A percentile compares a stretch with the other conserved stretches of the same genome.
phyloP scores from a whole-genome alignment of 441 rosid genomes.

The Erodium trifolium region DNA sequence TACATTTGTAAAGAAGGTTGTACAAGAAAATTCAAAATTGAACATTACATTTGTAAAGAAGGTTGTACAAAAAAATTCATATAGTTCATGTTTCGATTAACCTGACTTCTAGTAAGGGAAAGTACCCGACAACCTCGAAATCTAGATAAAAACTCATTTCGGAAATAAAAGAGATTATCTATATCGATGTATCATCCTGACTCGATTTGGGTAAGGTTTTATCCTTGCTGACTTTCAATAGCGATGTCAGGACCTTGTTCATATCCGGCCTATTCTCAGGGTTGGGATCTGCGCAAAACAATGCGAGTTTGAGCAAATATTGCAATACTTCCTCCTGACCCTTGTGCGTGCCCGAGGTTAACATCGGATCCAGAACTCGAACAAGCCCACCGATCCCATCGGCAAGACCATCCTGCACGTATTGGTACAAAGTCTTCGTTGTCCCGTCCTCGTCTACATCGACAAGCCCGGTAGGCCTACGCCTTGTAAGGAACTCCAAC shows the following conservation, averaged over 20 bases:
- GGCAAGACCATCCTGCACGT: constrained; percentile 41
- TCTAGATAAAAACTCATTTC: too few species aligned
- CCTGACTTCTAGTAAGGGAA: too few species aligned
- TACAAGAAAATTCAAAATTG: too few species aligned
- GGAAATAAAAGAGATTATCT: too few species aligned
- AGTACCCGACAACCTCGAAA: too few species aligned
- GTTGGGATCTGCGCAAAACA: constrained; percentile 46
- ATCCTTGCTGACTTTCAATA: constrained; percentile 32
- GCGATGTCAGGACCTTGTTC: constrained; percentile 47
- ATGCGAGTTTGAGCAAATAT: constrained; percentile 45
- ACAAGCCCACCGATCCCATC: constrained; percentile 34
- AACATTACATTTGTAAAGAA: too few species aligned
- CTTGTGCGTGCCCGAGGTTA: constrained; percentile 21
- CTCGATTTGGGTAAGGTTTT: background rate
- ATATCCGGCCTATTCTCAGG: constrained; percentile 59
- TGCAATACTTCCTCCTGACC: constrained; percentile 30
- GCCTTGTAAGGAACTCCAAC: constrained; percentile 61
- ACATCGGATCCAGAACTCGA: constrained; percentile 49
- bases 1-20: too few species aligned
- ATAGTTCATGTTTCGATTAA: too few species aligned
- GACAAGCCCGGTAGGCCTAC: constrained; percentile 57
- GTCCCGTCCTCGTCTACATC: constrained; percentile 41
- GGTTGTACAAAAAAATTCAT: too few species aligned
- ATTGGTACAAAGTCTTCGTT: constrained; percentile 27
- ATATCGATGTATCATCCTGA: background rate